Evolutionary conservation across 176 grass and related monocot species (phyloP).

Genomic region (Chloris gayana): DNA sequence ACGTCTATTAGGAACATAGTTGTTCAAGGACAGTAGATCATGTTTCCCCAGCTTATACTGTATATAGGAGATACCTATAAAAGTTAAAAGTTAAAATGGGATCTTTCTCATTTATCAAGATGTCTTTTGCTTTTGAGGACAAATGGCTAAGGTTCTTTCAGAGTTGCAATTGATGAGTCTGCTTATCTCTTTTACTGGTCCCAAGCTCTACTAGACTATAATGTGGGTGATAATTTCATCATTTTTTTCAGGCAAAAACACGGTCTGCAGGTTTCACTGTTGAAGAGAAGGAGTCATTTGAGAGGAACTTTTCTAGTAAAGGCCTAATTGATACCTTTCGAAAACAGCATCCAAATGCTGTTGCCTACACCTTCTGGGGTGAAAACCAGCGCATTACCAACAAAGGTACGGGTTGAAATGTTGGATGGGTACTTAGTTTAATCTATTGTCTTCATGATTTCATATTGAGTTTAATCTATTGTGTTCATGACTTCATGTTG

Average conservation of each 20-base stretch:
- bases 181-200: conserved; percentile 10
- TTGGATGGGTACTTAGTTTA: not conserved
- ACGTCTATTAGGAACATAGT: not conserved
- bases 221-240: not conserved
- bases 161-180: not conserved
- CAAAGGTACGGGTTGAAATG: conserved; percentile 34
- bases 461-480: not conserved
- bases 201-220: not conserved
- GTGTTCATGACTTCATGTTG: too few relatives aligned
- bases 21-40: not conserved
- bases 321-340: conserved; percentile 86
- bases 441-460: not conserved
- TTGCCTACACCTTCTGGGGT: conserved; percentile 87
- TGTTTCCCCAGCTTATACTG: not conserved
- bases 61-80: not conserved
- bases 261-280: conserved; percentile 82
- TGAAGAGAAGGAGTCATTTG: conserved; percentile 80
- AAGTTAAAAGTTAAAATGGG: not conserved
- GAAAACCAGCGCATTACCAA: conserved; percentile 59
- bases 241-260: conserved; percentile 76
- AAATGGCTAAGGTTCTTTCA: not conserved
- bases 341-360: conserved; percentile 74
- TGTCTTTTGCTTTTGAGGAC: not conserved
- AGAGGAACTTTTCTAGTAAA: conserved; percentile 63
- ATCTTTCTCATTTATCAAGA: not conserved